Base-by-base conservation (phyloP, 768 basidiomycete genomes). In the Russula foetens region DNA sequence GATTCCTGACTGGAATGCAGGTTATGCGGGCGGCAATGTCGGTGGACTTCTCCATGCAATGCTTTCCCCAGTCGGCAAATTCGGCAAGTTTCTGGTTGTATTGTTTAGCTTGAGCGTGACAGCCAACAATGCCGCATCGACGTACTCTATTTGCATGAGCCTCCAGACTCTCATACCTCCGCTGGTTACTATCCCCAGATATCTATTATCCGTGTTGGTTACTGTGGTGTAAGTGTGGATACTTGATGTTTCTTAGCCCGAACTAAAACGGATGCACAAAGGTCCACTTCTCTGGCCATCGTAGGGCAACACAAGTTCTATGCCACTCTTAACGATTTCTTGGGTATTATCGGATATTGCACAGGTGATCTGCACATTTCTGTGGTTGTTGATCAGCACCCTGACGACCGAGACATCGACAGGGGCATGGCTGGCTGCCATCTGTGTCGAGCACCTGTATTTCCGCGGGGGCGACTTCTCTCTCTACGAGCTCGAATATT, bases 81-180 rank as follows among this genome's bases (percentile, higher is more conserved):
- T 90, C 70, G 83, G 87, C 1, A 87, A 87, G 65, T 83, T 88
- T 71, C 74, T 90, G 47, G 76, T 85, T 0, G 86, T 88, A 29
- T 69, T 93, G 58, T 76, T 92, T 63, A 83, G 85, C n/a, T 72
- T 94, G 31, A 85, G 84, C 59, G 83, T 90, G 14, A 83, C 84
- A 1, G 88, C 82, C 2, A 94, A 92, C 72, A 86, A 90, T 48
- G 88, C 90, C 0, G 82, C 85, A 2, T 87, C 89, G 8, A 84
- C 92, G 62, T 97, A 97, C 71, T 90, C 86, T 46, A 81, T 87
- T 58, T 82, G 84, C 64, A 77, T 92, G 59, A 85, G 83, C 69
- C 75, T 90, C 64, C 90, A 23, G 14, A 77, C 86, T 1, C 77
- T 85, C 66, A 69, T 86, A 4, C 88, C 89, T 0, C 75, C 74